phyloP scores from a whole-genome alignment of 2,329 filamentous ascomycete genomes.

The Eurotiales sp. region DNA sequence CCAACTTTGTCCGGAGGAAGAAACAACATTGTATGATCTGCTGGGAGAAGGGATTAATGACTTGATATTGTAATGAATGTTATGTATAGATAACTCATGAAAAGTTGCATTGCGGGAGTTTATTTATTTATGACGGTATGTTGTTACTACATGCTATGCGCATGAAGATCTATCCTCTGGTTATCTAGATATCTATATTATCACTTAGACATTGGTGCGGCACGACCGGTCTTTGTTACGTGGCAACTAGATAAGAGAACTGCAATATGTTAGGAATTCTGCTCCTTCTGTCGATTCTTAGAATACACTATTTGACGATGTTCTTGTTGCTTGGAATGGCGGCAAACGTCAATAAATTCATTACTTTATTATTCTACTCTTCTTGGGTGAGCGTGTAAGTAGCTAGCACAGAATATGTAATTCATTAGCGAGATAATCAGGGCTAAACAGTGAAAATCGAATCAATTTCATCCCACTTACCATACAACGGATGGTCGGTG shows the following conservation, averaged over 20 bases:
- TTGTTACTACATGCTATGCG: not conserved
- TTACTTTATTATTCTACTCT: not conserved
- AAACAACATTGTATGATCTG: not conserved
- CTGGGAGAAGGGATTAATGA: not conserved
- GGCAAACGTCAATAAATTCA: too few species aligned
- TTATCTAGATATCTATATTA: not conserved
- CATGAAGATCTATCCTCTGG: not conserved
- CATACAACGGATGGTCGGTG: constrained; percentile 14
- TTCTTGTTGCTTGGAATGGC: too few species aligned
- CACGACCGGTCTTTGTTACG: too few species aligned
- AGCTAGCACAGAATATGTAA: not conserved
- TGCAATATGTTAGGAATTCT: too few species aligned
- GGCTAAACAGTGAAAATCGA: not conserved
- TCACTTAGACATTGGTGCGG: too few species aligned
- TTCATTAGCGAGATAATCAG: not conserved
- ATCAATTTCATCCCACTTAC: not conserved
- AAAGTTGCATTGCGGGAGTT: constrained; percentile 1
- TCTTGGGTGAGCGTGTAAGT: constrained; percentile 9
- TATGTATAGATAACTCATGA: not conserved
- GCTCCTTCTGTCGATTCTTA: too few species aligned
- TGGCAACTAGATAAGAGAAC: too few species aligned
- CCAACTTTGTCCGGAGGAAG: not conserved
- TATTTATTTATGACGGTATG: not conserved
- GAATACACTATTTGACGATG: too few species aligned
- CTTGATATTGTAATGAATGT: not conserved